Conservation (phyloP, 331 rosid species). For the Phaseolus coccineus region DNA sequence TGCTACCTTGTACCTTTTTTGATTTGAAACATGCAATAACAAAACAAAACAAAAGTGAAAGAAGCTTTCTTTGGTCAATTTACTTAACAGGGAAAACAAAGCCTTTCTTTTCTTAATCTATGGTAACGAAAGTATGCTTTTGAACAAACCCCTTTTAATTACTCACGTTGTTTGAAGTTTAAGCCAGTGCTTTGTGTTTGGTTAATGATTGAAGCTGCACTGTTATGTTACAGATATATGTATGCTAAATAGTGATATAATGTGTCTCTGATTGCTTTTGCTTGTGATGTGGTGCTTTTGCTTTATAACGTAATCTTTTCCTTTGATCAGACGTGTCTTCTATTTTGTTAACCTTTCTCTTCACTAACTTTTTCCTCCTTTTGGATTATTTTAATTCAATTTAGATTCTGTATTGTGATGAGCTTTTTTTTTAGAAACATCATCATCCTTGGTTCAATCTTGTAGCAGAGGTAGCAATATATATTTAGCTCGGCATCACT, state of each 20-base stretch:
- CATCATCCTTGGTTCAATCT: conserved; percentile 1
- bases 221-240: background rate
- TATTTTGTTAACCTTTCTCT: conserved; percentile 16
- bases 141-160: background rate
- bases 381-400: conserved; percentile 19
- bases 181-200: conserved; percentile 8
- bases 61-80: conserved; percentile 12
- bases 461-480: conserved; percentile 37
- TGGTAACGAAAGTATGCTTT: background rate
- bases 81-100: background rate
- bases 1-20: conserved; percentile 31
- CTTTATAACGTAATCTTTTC: conserved; percentile 38
- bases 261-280: conserved; percentile 23
- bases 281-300: conserved; percentile 31
- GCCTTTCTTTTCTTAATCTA: conserved; percentile 11
- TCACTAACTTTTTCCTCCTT: conserved; percentile 25
- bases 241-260: background rate
- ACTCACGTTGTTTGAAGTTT: background rate
- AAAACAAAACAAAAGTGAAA: background rate
- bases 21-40: background rate
- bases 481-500: conserved; percentile 21
- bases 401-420: conserved; percentile 26
- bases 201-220: conserved; percentile 10
- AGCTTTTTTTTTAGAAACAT: conserved; percentile 26
- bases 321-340: conserved; percentile 4